These are phyloP conservation scores for Penicillium olsonii DNA, from an alignment of 2,329 filamentous ascomycete species.

Conservation along the genomic window DNA sequence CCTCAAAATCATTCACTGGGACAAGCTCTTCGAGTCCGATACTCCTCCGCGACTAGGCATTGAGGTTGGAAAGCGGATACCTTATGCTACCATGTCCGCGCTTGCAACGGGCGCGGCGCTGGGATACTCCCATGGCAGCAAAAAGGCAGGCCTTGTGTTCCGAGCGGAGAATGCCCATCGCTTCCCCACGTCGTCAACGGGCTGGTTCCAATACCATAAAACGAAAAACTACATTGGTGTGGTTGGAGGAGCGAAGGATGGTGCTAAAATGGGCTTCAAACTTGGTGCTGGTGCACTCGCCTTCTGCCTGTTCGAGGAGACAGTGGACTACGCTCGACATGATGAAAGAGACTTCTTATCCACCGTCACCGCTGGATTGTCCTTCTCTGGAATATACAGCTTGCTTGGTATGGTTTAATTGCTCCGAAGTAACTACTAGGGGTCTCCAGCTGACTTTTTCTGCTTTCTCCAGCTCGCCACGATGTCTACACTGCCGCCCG, in stretches of 20 bases:
- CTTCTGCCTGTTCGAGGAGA: slow-evolving; percentile 82
- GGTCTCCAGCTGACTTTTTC: slow-evolving; percentile 13
- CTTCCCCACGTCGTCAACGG: slow-evolving; percentile 75
- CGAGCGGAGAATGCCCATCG: slow-evolving; percentile 96
- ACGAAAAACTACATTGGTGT: slow-evolving; percentile 91
- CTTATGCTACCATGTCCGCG: slow-evolving; percentile 63
- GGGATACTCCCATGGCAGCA: slow-evolving; percentile 71
- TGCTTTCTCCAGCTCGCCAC: slow-evolving; percentile 65
- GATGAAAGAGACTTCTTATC: slow-evolving; percentile 73
- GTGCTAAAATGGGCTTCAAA: slow-evolving; percentile 70
- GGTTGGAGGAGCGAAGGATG: slow-evolving; percentile 75
- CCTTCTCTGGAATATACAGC: slow-evolving; percentile 84
- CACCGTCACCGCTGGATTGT: slow-evolving; percentile 78
- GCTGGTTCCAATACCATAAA: slow-evolving; percentile 99
- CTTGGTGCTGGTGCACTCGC: slow-evolving; percentile 72
- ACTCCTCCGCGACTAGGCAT: slow-evolving; percentile 58
- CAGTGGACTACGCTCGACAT: slow-evolving; percentile 67
- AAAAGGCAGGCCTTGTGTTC: slow-evolving; percentile 76
- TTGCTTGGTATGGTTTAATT: slow-evolving; percentile 70
- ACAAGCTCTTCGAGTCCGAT: slow-evolving; percentile 41
- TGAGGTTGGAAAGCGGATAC: slow-evolving; percentile 64
- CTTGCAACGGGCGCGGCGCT: slow-evolving; percentile 70
- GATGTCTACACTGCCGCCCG: slow-evolving; percentile 73
- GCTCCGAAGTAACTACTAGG: background rate
- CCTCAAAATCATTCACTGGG: slow-evolving; percentile 36